Base-by-base conservation (phyloP, 75 land plant genomes). In the Pseudotsuga menziesii region DNA sequence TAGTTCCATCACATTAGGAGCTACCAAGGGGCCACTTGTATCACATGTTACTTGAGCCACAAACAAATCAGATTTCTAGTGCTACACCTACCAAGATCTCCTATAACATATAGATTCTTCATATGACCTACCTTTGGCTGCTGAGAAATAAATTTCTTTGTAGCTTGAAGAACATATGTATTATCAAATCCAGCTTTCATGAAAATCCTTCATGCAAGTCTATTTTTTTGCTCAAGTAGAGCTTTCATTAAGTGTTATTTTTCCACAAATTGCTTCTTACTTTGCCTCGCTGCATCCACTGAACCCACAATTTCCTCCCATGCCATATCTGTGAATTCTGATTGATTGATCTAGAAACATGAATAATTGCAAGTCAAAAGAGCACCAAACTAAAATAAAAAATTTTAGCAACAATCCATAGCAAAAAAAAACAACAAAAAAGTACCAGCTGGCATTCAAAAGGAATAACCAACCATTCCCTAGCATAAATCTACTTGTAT, bases 241-340 rank as follows among this genome's bases (percentile, higher is more conserved):
- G 95, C 91, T 75, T 90, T 92, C 93, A 92, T 83, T 77, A 92
- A 76, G 80, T 92, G 95, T 81, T 92, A 93, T 2, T 93, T 78
- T 78, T 92, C 91, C 76, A 92, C 93, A 36, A 86, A 80, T 66
- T 90, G 95, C 60, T 92, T 89, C 84, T 85, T 92, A 72, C 77
- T 77, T 76, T 71, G 72, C 56, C 83, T 82, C 13, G 95, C 93
- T 52, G 89, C 91, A 44, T 92, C 93, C n/a, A 91, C 86, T 11
- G 89, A 87, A 23, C 85, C 82, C 12, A 83, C 83, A 76, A 92
- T 85, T 0, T 84, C 95, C 76, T 88, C 89, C 93, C 87, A 92
- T 20, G 95, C 87, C 93, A 90, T 88, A 17, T 92, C 93, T 14
- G 95, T 92, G 56, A 88, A 92, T 14, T 92, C 95, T 61, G 80